These are phyloP conservation scores for Cladosporium velox DNA, from an alignment of 2,329 filamentous ascomycete genomes.

Conservation along the genomic window DNA sequence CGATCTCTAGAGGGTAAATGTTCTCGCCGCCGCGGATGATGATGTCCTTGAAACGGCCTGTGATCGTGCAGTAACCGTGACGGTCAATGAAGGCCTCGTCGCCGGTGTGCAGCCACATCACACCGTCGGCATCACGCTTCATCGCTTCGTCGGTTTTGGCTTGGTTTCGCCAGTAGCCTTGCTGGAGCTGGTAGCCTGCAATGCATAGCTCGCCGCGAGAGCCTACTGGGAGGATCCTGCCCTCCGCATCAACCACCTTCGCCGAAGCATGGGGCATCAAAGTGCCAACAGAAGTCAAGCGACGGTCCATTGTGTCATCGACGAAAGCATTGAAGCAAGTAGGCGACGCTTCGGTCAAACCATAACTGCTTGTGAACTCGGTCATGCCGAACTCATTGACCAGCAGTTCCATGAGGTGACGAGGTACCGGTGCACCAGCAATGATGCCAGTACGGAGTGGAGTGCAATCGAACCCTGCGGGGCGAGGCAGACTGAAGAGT, in stretches of 20 bases:
- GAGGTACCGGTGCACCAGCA: constrained; percentile 74
- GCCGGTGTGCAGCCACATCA: constrained; percentile 68
- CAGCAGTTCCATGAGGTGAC: constrained; percentile 72
- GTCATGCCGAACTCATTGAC: constrained; percentile 72
- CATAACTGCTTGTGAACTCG: constrained; percentile 60
- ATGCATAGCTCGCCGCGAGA: constrained; percentile 74
- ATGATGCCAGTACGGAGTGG: constrained; percentile 73
- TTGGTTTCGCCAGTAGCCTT: constrained; percentile 65
- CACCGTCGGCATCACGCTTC: constrained; percentile 38
- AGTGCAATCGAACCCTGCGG: constrained; percentile 48
- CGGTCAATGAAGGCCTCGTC: constrained; percentile 55
- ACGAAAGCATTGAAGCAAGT: constrained; percentile 81
- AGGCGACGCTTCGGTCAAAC: constrained; percentile 75
- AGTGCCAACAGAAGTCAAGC: constrained; percentile 72
- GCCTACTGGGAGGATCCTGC: constrained; percentile 67
- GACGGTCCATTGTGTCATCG: constrained; percentile 66
- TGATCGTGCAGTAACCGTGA: constrained; percentile 44
- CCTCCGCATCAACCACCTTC: constrained; percentile 73
- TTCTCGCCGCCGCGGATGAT: constrained; percentile 65
- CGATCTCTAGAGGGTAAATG: constrained; percentile 47
- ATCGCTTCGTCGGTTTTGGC: constrained; percentile 74
- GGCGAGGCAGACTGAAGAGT: constrained; percentile 53
- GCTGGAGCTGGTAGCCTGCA: constrained; percentile 73
- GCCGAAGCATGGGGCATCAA: constrained; percentile 72
- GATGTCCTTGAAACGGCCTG: constrained; percentile 38